Evolutionary conservation across 179 eudicot species (phyloP).

Genomic region (Gypsophila paniculata): DNA sequence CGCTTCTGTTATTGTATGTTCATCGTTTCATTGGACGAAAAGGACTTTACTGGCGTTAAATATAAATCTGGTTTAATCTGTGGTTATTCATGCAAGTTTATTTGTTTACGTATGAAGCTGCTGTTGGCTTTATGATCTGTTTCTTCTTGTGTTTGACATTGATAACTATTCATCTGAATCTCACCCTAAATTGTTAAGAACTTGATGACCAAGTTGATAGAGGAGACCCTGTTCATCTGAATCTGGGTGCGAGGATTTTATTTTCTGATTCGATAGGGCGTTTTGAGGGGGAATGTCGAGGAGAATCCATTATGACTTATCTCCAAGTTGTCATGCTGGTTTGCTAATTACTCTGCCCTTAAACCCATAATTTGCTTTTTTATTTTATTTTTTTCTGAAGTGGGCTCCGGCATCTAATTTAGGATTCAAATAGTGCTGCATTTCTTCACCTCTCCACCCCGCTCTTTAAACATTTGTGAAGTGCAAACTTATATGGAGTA

Average conservation of each 20-base stretch:
- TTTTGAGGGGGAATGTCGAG: background rate
- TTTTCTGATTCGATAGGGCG: background rate
- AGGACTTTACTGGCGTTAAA: background rate
- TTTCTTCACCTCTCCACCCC: no score
- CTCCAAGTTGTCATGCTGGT: no score
- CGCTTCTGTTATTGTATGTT: background rate
- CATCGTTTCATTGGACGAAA: background rate
- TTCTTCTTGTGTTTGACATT: background rate
- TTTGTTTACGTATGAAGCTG: background rate
- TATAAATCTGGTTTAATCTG: background rate
- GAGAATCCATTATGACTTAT: background rate
- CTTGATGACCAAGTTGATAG: background rate
- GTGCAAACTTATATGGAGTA: no score
- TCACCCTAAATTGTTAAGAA: background rate
- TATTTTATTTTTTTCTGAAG: no score
- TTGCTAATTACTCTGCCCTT: background rate
- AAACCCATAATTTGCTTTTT: no score
- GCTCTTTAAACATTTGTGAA: no score
- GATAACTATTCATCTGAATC: background rate
- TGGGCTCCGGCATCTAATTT: background rate
- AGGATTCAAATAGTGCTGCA: no score
- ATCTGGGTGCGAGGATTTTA: background rate
- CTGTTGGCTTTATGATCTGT: background rate
- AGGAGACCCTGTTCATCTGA: background rate
- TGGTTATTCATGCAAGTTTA: background rate